phyloP scores from a whole-genome alignment of 352 stramenopile genomes.

The Pythium plurisporium region DNA sequence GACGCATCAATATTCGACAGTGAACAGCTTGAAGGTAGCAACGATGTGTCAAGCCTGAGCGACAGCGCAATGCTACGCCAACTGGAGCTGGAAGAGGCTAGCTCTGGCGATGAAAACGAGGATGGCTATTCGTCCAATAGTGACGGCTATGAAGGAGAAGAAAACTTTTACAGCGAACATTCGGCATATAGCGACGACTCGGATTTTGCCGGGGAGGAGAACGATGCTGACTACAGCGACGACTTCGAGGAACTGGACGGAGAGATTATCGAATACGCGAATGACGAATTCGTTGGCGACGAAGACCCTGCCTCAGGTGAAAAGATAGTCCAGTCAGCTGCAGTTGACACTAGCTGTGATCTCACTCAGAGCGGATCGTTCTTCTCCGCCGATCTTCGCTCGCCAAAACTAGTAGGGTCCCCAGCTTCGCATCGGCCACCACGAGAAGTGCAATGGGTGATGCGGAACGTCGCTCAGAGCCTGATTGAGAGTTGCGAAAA shows the following conservation, averaged over 20 bases:
- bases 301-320: constrained; percentile 20
- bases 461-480: constrained; percentile 66
- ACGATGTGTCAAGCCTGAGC: constrained; percentile 24
- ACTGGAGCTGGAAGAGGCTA: constrained; percentile 49
- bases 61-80: constrained; percentile 62
- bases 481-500: constrained; percentile 57
- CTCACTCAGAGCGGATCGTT: too few species aligned
- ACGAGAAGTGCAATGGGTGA: constrained; percentile 69
- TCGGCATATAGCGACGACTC: constrained; percentile 78
- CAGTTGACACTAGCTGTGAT: too few species aligned
- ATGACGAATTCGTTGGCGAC: constrained; percentile 55
- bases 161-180: constrained; percentile 84
- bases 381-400: not conserved
- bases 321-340: not conserved
- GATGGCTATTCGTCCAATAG: constrained; percentile 58
- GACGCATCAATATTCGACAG: constrained; percentile 1
- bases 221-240: constrained; percentile 73
- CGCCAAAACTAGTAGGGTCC: constrained; percentile 17
- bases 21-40: constrained; percentile 4
- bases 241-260: constrained; percentile 77
- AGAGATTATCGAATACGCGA: constrained; percentile 74
- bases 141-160: constrained; percentile 66
- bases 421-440: constrained; percentile 21
- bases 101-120: constrained; percentile 32
- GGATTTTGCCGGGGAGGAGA: constrained; percentile 56